Base-by-base conservation (phyloP, 2,329 filamentous ascomycete species). In the Scytalidium lignicola region DNA sequence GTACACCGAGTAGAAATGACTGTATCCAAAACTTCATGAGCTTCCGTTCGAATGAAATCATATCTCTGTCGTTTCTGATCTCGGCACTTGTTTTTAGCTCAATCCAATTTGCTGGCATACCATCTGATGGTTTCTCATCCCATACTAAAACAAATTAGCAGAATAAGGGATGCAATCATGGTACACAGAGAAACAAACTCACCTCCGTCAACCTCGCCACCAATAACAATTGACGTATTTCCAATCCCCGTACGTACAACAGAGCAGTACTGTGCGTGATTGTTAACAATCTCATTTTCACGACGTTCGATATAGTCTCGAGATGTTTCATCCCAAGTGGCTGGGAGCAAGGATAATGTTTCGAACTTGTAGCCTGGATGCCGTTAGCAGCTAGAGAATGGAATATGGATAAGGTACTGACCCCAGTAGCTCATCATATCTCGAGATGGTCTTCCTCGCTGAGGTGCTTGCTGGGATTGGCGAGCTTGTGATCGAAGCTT, bases 1-100 rank as follows among this genome's bases (percentile, higher is more conserved):
- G 90, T 1, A 97, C 91, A 39, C 92, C 92, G 2, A 99, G 83
- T 2, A 99, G 75, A 63, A 96, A 99, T 0, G 88, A 95, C 67
- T 97, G 93, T 13, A 92, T 89, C 93, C 93, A 99, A 70, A 92
- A 96, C 62, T 95, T 95, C 68, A 95, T 80, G 48, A 97, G 77
- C 66, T 97, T 97, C 44, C 88, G 81, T 68, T 96, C 88, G 64
- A 92, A 96, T 54, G 83, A 86, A 18, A 85, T 69, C 62, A 82
- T 75, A 60, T 93, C 88, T 43, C 81, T 77, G 1, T 84, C 76
- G 52, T 79, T 79, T 46, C 75, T 74, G 44, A 92, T 83, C 55
- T 86, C 83, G 39, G 80, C 84, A n/a, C 83, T 82, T 0, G 93
- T 99, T 66, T 99, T 99, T 50, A 99, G 78, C 68, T 99, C 93